phyloP scores from a whole-genome alignment of 495 filamentous ascomycete species.

The Aspergillus biplanus region DNA sequence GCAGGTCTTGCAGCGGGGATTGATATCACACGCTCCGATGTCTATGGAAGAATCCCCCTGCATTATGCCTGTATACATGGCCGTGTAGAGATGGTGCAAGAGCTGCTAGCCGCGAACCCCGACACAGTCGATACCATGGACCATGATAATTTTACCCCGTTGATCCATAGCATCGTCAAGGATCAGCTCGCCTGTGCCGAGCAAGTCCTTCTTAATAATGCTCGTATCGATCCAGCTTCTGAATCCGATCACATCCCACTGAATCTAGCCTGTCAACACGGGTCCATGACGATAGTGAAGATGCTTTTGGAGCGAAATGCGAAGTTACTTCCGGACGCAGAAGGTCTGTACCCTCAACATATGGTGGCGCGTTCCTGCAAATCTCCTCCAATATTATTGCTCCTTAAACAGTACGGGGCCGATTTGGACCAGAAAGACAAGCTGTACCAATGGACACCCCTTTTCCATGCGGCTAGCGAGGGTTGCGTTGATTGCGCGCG shows the following conservation, averaged over 20 bases:
- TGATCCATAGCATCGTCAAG: conserved; percentile 94
- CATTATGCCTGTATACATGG: conserved; percentile 98
- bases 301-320: conserved; percentile 80
- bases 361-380: conserved; percentile 90
- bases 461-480: conserved; percentile 96
- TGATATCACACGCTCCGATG: conserved; percentile 78
- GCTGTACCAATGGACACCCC: conserved; percentile 93
- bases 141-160: conserved; percentile 94
- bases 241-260: conserved; percentile 92
- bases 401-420: conserved; percentile 85
- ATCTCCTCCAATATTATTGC: conserved; percentile 72
- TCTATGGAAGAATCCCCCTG: conserved; percentile 90
- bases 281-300: conserved; percentile 78
- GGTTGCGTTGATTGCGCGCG: conserved; percentile 87
- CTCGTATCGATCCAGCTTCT: conserved; percentile 77
- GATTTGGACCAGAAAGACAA: conserved; percentile 92
- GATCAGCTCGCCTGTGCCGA: conserved; percentile 76
- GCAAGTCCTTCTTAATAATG: conserved; percentile 69
- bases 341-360: conserved; percentile 97
- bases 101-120: conserved; percentile 62
- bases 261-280: conserved; percentile 92
- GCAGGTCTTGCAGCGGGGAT: conserved; percentile 72
- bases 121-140: conserved; percentile 82
- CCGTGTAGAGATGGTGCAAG: conserved; percentile 78
- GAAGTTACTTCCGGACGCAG: conserved; percentile 83